Base-by-base conservation (phyloP, 768 basidiomycete genomes). In the Chalciporus chontae region DNA sequence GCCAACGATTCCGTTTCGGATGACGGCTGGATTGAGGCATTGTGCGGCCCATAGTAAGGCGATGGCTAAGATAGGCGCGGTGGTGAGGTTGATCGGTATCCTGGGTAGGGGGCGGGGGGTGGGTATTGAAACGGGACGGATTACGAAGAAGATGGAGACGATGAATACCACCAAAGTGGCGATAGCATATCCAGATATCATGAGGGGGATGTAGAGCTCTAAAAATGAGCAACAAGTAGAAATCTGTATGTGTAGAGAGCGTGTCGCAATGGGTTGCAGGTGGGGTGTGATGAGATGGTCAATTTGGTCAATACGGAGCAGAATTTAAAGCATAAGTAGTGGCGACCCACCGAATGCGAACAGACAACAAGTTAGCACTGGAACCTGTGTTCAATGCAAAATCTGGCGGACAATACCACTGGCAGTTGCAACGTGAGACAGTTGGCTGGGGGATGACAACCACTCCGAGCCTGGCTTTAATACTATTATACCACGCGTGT, bases 1-100 rank as follows among this genome's bases (percentile, higher is more conserved):
- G 6, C 87, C 87, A 10, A 94, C 81, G 45, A 95, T 90, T 1
- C 94, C 94, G 51, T 79, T 69, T 14, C 84, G 77, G 34, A 95
- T 77, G 9, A 77, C 80, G 0, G 54, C 24, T 0, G 62, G 49
- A 47, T 73, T 59, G 34, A 82, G 58, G 52, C 80, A 82, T 55
- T 80, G 78, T 0, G 78, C 64, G 3, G 80, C 79, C 80, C 78
- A 80, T 15, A 81, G 59, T 27, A 81, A 60, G 2, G 72, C 71
- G 21, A 82, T 79, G 10, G 77, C 73, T 42, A 77, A 57, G 18
- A 80, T 78, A 1, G 80, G 80, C 1, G 79, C 77, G 3, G 78
- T 79, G 1, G 74, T 77, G 36, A 82, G 72, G 58, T 80, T 73
- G 39, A 82, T 60, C 9, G 66, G 69, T 17, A 78, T 58, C 24